Percentiles rank a stretch among this genome's conserved stretches.
Evolutionary conservation across 2,329 filamentous ascomycete species (phyloP).

Genomic region (Lasiodiplodia citricola): DNA sequence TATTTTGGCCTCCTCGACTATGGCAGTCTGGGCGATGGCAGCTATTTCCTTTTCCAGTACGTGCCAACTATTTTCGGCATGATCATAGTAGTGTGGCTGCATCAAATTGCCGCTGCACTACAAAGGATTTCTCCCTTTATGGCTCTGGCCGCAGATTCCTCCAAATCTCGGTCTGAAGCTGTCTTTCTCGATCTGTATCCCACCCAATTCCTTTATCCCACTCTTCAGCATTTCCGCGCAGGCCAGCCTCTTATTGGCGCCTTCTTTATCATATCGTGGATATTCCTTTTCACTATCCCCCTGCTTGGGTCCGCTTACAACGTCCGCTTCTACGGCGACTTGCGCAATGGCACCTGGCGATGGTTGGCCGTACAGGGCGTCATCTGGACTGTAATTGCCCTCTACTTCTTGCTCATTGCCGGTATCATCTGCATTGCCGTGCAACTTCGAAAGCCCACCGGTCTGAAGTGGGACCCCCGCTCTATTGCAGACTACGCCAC

Average conservation of each 20-base stretch:
- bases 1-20: constrained; percentile 70
- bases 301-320: constrained; percentile 80
- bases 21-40: constrained; percentile 68
- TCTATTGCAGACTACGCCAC: constrained; percentile 82
- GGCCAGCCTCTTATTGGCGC: constrained; percentile 71
- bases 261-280: constrained; percentile 74
- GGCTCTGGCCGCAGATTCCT: constrained; percentile 71
- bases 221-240: constrained; percentile 68
- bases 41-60: constrained; percentile 87
- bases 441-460: constrained; percentile 71
- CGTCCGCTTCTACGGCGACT: constrained; percentile 65
- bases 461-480: constrained; percentile 82
- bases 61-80: constrained; percentile 79
- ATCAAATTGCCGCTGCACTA: constrained; percentile 75
- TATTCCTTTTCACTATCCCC: constrained; percentile 79
- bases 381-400: constrained; percentile 75
- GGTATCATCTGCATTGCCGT: constrained; percentile 61
- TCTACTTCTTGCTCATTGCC: constrained; percentile 72
- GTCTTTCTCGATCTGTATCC: constrained; percentile 68
- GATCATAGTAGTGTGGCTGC: constrained; percentile 74
- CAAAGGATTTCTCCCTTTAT: constrained; percentile 79
- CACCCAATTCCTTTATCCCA: constrained; percentile 71
- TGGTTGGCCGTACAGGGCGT: constrained; percentile 82
- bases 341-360: constrained; percentile 66
- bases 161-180: constrained; percentile 63